These are phyloP conservation scores for Tuber calosporum DNA, from an alignment of 495 filamentous ascomycete species.

Conservation along the genomic window DNA sequence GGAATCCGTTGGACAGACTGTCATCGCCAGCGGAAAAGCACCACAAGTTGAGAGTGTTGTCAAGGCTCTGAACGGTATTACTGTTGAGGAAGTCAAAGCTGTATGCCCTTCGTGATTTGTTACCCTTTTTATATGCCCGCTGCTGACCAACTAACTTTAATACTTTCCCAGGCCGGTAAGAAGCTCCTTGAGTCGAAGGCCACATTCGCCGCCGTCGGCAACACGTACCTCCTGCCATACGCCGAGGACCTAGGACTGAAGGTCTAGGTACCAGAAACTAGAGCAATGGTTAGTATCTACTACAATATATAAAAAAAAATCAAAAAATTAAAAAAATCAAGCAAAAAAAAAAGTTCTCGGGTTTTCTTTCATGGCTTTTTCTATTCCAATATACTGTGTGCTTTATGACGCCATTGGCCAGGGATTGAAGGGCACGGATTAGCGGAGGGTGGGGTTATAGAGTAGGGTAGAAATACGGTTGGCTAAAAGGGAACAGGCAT, in stretches of 20 bases:
- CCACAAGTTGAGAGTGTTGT: slow-evolving; percentile 79
- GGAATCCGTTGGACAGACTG: slow-evolving; percentile 49
- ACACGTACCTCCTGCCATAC: slow-evolving; percentile 80
- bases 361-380: neutral
- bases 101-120: slow-evolving; percentile 52
- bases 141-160: slow-evolving; percentile 29
- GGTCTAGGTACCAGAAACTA: slow-evolving; percentile 54
- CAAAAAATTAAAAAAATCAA: neutral
- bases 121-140: neutral
- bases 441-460: neutral
- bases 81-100: slow-evolving; percentile 73
- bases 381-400: neutral
- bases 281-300: neutral
- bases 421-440: neutral
- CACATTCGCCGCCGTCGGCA: slow-evolving; percentile 76
- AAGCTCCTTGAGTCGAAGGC: slow-evolving; percentile 80
- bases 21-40: slow-evolving; percentile 71
- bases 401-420: neutral
- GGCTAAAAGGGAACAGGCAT: neutral
- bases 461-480: neutral
- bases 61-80: slow-evolving; percentile 71
- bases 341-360: neutral
- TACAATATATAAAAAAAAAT: neutral
- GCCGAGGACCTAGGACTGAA: slow-evolving; percentile 89
- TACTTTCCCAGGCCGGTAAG: slow-evolving; percentile 61